phyloP scores from a whole-genome alignment of 345 rosid genomes.

The Viola odorata region DNA sequence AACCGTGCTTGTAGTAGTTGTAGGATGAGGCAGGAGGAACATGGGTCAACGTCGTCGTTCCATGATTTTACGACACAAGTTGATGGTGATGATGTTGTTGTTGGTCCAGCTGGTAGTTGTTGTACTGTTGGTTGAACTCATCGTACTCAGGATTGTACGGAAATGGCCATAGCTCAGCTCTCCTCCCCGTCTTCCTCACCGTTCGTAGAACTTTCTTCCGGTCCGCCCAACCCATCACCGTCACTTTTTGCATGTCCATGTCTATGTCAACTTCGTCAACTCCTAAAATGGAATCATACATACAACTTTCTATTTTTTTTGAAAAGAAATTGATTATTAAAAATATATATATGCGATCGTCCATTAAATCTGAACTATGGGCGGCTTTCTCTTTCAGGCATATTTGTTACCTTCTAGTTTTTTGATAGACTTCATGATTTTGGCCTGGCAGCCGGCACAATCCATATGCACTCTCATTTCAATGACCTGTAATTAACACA shows the following conservation, averaged over 20 bases:
- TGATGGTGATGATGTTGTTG: neutral
- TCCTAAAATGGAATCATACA: slow-evolving; percentile 31
- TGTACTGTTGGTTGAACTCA: slow-evolving; percentile 22
- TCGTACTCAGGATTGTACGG: slow-evolving; percentile 53
- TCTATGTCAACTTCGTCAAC: slow-evolving; percentile 59
- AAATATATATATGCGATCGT: too few relatives aligned
- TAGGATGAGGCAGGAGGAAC: slow-evolving; percentile 29
- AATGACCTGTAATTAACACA: slow-evolving; percentile 33
- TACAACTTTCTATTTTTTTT: too few relatives aligned
- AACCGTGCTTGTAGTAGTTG: slow-evolving; percentile 50
- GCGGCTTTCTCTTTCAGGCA: too few relatives aligned
- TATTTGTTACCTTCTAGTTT: slow-evolving; percentile 47
- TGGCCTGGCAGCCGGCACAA: slow-evolving; percentile 62
- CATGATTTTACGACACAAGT: too few relatives aligned
- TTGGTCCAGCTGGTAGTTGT: neutral
- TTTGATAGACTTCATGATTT: slow-evolving; percentile 50
- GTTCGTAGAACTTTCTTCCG: slow-evolving; percentile 54
- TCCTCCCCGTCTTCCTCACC: slow-evolving; percentile 50
- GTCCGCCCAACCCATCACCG: slow-evolving; percentile 65
- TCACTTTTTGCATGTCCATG: slow-evolving; percentile 60
- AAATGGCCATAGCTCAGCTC: slow-evolving; percentile 62
- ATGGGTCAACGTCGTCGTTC: neutral
- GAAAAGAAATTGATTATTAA: too few relatives aligned
- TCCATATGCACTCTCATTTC: slow-evolving; percentile 71
- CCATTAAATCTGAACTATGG: too few relatives aligned